These are phyloP conservation scores for Eucalyptus decipiens DNA, from an alignment of 345 rosid genomes.

Conservation along the genomic window DNA sequence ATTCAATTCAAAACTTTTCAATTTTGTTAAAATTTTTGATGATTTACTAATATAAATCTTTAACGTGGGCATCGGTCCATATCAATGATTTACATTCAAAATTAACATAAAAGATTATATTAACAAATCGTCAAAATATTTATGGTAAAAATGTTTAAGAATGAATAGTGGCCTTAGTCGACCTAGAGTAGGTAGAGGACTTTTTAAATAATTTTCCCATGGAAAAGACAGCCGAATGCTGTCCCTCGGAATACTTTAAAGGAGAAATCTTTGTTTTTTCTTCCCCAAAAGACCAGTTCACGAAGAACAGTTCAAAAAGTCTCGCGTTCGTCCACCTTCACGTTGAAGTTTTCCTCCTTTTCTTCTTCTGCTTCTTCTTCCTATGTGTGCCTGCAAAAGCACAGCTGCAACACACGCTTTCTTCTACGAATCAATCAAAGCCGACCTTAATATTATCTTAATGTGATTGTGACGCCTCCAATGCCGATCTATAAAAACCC, in stretches of 20 bases:
- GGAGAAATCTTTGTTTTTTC: background rate
- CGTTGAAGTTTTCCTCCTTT: background rate
- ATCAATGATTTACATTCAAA: rapidly evolving
- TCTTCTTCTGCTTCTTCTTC: background rate
- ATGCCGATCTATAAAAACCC: background rate
- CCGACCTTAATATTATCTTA: background rate
- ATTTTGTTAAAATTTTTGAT: background rate
- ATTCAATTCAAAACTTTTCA: rapidly evolving
- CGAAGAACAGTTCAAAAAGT: background rate
- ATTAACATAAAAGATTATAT: rapidly evolving
- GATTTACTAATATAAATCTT: rapidly evolving
- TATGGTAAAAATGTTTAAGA: rapidly evolving
- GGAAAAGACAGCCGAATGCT: background rate
- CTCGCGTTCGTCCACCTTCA: background rate
- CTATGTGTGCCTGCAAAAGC: background rate
- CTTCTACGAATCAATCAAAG: background rate
- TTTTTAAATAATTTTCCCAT: background rate
- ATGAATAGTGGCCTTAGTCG: background rate
- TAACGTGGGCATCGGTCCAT: rapidly evolving
- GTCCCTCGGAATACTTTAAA: background rate
- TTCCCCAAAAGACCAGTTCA: background rate
- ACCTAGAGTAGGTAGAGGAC: background rate
- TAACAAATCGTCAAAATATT: rapidly evolving
- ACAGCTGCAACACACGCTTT: background rate
- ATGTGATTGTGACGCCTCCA: background rate